A percentile compares a stretch with the other conserved stretches of the same genome.
Evolutionary conservation across 108 stramenopile species (phyloP).

Genomic region (Schizochytrium sp.): DNA sequence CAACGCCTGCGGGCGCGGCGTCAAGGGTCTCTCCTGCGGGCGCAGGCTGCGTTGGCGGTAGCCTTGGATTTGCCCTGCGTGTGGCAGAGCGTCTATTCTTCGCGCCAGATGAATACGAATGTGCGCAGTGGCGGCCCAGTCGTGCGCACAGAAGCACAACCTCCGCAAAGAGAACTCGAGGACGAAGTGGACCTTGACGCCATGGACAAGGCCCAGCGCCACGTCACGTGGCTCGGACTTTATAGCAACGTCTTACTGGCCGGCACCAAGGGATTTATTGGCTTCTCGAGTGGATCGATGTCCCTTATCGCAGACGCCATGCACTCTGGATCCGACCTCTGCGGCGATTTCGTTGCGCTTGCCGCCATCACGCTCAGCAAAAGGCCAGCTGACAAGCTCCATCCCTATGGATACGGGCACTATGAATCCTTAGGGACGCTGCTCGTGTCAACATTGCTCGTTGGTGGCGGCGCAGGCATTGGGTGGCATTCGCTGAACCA

Average conservation of each 20-base stretch:
- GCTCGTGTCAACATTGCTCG: constrained; percentile 73
- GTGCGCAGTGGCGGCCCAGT: neutral
- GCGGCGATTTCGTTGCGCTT: constrained; percentile 83
- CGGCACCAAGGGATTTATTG: constrained; percentile 65
- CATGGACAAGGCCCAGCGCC: constrained; percentile 36
- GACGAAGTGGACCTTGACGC: neutral
- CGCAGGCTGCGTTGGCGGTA: no score
- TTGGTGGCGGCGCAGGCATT: constrained; percentile 73
- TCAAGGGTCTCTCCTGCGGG: no score
- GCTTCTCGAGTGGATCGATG: constrained; percentile 65
- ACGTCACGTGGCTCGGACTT: constrained; percentile 71
- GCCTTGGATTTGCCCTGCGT: no score
- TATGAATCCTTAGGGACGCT: constrained; percentile 83
- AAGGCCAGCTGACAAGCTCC: constrained; percentile 52
- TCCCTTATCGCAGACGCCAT: constrained; percentile 90
- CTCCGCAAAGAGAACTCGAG: neutral
- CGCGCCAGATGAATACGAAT: neutral
- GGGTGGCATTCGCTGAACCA: constrained; percentile 63
- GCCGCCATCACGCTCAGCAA: constrained; percentile 70
- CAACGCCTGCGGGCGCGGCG: no score
- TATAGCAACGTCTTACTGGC: constrained; percentile 65
- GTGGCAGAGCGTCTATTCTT: no score
- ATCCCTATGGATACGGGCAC: constrained; percentile 94
- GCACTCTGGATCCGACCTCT: constrained; percentile 78
- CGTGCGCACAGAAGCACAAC: neutral